phyloP scores from a whole-genome alignment of 495 filamentous ascomycete species.

The Trichoderma reesei region DNA sequence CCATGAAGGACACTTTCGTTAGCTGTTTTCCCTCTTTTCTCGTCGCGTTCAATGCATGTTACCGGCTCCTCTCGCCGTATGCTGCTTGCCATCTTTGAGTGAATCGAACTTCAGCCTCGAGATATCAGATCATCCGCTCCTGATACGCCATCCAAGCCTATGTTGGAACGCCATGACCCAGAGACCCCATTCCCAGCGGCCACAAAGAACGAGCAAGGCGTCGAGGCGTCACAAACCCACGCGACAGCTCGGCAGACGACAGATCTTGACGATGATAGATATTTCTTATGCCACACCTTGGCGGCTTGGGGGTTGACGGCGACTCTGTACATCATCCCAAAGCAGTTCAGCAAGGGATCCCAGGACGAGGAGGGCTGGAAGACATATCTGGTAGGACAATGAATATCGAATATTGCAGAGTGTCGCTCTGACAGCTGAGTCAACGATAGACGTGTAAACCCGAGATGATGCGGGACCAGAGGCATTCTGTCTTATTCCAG shows the following conservation, averaged over 20 bases:
- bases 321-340: background rate
- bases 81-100: background rate
- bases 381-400: background rate
- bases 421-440: background rate
- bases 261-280: background rate
- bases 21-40: background rate
- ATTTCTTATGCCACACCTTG: background rate
- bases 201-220: background rate
- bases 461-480: background rate
- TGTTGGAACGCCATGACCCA: background rate
- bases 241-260: background rate
- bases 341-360: background rate
- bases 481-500: background rate
- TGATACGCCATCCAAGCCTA: background rate
- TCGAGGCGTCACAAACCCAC: background rate
- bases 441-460: background rate
- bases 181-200: background rate
- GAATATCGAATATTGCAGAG: background rate
- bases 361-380: background rate
- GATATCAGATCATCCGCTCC: background rate
- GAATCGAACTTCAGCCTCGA: background rate
- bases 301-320: background rate
- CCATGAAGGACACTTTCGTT: background rate
- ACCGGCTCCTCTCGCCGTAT: background rate
- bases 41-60: background rate